Evolutionary conservation across 768 basidiomycete genomes (phyloP).

Genomic region (Rubroboletus satanas): DNA sequence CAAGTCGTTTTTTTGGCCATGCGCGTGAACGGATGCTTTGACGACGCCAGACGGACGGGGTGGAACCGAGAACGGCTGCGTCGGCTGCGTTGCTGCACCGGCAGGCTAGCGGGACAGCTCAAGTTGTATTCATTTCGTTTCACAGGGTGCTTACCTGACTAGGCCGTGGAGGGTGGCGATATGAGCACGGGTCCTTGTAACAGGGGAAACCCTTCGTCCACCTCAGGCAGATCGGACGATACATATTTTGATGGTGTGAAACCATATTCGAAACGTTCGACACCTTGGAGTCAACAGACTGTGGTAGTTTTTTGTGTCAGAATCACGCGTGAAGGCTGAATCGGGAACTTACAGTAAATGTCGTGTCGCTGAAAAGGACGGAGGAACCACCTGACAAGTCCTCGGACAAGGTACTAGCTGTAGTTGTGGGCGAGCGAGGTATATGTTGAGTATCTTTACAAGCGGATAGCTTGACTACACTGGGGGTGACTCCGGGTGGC

Average conservation of each 20-base stretch:
- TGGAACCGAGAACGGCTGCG: background rate
- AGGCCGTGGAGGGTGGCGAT: slow-evolving; percentile 4
- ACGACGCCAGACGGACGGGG: background rate
- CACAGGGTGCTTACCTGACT: slow-evolving; percentile 5
- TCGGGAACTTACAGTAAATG: slow-evolving; percentile 16
- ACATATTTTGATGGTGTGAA: background rate
- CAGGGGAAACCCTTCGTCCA: slow-evolving; percentile 4
- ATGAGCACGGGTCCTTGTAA: background rate
- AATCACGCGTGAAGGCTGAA: background rate
- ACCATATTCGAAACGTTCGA: slow-evolving; percentile 10
- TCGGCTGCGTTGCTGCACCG: background rate
- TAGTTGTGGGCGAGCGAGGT: slow-evolving; percentile 14
- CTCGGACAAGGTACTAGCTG: slow-evolving; percentile 16
- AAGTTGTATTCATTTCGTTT: background rate
- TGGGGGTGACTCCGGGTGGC: background rate
- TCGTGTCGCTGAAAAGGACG: slow-evolving; percentile 12
- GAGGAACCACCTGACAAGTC: slow-evolving; percentile 15
- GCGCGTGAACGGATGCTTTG: background rate
- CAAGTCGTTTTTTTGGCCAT: background rate
- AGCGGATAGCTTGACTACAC: slow-evolving; percentile 11
- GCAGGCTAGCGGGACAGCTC: background rate
- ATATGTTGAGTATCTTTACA: background rate
- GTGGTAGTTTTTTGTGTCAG: background rate
- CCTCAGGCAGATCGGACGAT: background rate
- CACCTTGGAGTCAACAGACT: slow-evolving; percentile 19